phyloP scores from a whole-genome alignment of 148 eudicot species.

The Fagopyrum homotropicum region DNA sequence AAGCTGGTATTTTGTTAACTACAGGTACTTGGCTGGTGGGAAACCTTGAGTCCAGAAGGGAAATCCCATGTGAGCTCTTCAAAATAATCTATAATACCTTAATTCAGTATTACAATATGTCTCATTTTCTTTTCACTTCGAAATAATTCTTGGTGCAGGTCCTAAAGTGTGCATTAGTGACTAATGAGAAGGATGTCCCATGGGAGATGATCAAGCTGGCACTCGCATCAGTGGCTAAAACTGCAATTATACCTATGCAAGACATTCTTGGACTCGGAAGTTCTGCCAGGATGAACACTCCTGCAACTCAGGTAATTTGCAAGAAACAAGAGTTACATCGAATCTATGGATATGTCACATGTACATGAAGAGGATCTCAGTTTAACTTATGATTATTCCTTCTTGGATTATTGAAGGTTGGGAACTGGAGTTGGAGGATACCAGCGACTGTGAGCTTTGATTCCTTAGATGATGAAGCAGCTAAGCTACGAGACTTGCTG shows the following conservation, averaged over 20 bases:
- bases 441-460: constrained; percentile 53
- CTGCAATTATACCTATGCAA: constrained; percentile 87
- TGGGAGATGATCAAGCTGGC: constrained; percentile 75
- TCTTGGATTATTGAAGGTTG: constrained; percentile 33
- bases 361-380: not conserved
- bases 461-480: constrained; percentile 50
- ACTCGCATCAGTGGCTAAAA: constrained; percentile 75
- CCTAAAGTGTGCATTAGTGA: constrained; percentile 51
- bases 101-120: not conserved
- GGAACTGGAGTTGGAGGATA: constrained; percentile 98
- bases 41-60: constrained; percentile 60
- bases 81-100: not conserved
- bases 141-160: constrained; percentile 38
- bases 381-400: constrained; percentile 3
- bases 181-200: constrained; percentile 45
- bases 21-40: constrained; percentile 96
- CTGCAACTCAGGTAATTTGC: constrained; percentile 78
- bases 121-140: constrained; percentile 8
- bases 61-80: constrained; percentile 51
- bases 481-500: constrained; percentile 52
- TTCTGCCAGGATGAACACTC: constrained; percentile 94
- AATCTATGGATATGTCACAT: not conserved
- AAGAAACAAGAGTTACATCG: not conserved
- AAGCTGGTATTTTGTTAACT: constrained; percentile 1
- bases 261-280: constrained; percentile 79